Conservation (phyloP, 768 basidiomycete species). For the Dacryopinax primogenitus region DNA sequence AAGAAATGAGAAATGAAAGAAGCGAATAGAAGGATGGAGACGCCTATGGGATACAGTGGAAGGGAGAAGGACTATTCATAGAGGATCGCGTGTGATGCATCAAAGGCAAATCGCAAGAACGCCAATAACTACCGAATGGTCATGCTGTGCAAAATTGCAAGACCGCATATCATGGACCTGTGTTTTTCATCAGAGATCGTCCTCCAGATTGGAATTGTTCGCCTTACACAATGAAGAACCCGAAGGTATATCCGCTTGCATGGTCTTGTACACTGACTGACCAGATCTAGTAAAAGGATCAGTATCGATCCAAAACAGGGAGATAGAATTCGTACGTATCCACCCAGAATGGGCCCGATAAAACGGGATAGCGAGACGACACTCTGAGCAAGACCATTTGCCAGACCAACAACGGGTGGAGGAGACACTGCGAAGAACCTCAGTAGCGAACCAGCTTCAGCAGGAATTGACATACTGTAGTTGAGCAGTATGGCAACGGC, state of each 20-base stretch:
- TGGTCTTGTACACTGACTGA: conserved; percentile 52
- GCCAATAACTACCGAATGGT: conserved; percentile 43
- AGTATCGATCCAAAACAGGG: not conserved
- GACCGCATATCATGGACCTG: conserved; percentile 46
- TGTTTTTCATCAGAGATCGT: conserved; percentile 25
- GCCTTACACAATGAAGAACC: conserved; percentile 35
- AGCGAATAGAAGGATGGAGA: not conserved
- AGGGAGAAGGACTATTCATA: not conserved
- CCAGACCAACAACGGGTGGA: conserved; percentile 72
- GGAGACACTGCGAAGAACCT: conserved; percentile 58
- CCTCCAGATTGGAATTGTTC: not conserved
- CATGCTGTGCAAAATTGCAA: conserved; percentile 58
- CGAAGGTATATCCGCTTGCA: conserved; percentile 59
- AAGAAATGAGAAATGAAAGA: not conserved
- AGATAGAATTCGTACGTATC: conserved; percentile 44
- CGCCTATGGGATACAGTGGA: conserved; percentile 1
- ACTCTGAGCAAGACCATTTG: conserved; percentile 93
- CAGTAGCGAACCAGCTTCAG: conserved; percentile 1
- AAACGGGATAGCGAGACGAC: conserved; percentile 89
- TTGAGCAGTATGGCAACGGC: conserved; percentile 77
- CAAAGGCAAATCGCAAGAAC: not conserved
- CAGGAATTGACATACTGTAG: conserved; percentile 43
- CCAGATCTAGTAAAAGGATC: conserved; percentile 44
- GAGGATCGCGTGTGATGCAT: not conserved
- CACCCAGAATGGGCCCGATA: conserved; percentile 64